Conservation (phyloP, 106 monocot species). For the Platanthera guangdongensis region DNA sequence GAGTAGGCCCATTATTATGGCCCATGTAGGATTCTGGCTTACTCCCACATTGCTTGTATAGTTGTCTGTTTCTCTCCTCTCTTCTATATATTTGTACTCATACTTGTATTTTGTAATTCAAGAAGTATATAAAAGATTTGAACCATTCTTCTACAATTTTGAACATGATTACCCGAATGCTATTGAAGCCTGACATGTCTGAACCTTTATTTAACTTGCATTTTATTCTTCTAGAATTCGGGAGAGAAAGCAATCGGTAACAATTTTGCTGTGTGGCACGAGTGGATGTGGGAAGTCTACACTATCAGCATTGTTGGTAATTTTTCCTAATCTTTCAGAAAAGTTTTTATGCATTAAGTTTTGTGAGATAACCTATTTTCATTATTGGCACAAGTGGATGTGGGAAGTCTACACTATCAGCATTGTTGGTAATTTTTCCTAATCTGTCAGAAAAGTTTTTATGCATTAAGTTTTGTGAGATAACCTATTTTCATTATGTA, state of each 20-base stretch:
- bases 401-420: constrained; percentile 91
- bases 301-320: constrained; percentile 88
- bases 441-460: not conserved
- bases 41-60: too few species aligned
- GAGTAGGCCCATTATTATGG: too few species aligned
- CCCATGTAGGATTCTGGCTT: too few species aligned
- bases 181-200: not conserved
- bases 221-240: constrained; percentile 46
- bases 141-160: too few species aligned
- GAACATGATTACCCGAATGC: not conserved
- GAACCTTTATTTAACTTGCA: constrained; percentile 1
- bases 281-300: constrained; percentile 99
- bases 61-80: too few species aligned
- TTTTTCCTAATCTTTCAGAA: not conserved
- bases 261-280: constrained; percentile 83
- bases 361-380: not conserved
- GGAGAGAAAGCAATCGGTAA: constrained; percentile 88
- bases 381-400: constrained; percentile 80
- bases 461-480: constrained; percentile 1
- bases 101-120: too few species aligned
- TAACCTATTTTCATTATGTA: not conserved
- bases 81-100: too few species aligned
- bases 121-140: too few species aligned
- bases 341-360: not conserved
- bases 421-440: constrained; percentile 63